These are phyloP conservation scores for Carex arenaria DNA, from an alignment of 202 grass and related monocot species.

Conservation along the genomic window DNA sequence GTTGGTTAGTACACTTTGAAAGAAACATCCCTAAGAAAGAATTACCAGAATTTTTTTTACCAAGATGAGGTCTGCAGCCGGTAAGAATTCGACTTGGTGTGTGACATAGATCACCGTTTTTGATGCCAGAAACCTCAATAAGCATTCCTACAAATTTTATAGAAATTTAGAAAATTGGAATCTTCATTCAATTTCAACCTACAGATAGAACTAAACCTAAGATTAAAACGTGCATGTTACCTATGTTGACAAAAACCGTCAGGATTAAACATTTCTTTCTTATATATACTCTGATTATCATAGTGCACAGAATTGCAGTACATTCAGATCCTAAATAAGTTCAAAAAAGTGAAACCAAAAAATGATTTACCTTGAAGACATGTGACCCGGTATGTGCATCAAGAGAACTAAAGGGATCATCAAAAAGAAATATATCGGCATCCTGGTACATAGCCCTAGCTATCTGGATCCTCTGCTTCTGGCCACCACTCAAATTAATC, in stretches of 20 bases:
- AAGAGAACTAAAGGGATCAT: constrained; percentile 64
- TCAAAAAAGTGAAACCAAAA: neutral
- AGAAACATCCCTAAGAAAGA: neutral
- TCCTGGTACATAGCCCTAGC: constrained; percentile 71
- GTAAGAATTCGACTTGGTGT: constrained; percentile 74
- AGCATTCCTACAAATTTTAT: constrained; percentile 42
- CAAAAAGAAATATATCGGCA: constrained; percentile 61
- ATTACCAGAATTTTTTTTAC: constrained; percentile 38
- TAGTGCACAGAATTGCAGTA: neutral
- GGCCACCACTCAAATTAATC: constrained; percentile 69
- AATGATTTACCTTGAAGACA: constrained; percentile 53
- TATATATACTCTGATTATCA: neutral
- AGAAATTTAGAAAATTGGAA: constrained; percentile 22
- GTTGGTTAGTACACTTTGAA: neutral
- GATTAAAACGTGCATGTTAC: neutral
- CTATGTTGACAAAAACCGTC: constrained; percentile 12
- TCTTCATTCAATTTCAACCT: constrained; percentile 12
- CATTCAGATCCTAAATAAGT: neutral
- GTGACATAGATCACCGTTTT: constrained; percentile 79
- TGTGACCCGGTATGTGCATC: constrained; percentile 79
- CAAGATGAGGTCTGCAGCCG: constrained; percentile 61
- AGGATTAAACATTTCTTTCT: neutral
- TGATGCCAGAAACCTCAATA: constrained; percentile 48
- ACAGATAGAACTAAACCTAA: neutral
- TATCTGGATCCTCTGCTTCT: constrained; percentile 79